Base-by-base conservation (phyloP, 257 asterid genomes). In the Nicotiana knightiana region DNA sequence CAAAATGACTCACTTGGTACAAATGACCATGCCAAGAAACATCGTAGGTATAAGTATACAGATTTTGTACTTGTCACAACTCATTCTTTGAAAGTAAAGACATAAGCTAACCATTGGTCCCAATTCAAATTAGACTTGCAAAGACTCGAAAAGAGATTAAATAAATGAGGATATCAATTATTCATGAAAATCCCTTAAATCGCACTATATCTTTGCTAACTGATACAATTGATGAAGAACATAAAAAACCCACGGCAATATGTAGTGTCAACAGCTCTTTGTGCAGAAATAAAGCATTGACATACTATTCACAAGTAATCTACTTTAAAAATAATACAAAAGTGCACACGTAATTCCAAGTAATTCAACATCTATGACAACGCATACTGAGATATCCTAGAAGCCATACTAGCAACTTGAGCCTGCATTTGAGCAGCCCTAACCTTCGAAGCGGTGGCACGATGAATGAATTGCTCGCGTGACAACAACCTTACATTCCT, bases 361-460 rank as follows among this genome's bases (percentile, higher is more conserved):
- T 57, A 57, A 57, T 17, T 57, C 63, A 57, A 57, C 26, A 57
- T 57, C 63, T 75, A 84, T 85, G 87, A 88, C 67, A 80, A 81
- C 3, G 83, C 78, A 77, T 93, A 89, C 35, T 90, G 94, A 1
- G 94, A 83, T 6, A 85, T 81, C 87, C 95, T 90, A 2, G 98
- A 86, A 84, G 98, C 97, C 97, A 93, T 95, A 79, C 85, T 89
- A 37, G 94, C 89, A 81, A 95, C 96, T 88, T 92, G 97, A 64
- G 94, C 97, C 87, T 93, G 98, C 98, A 93, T 90, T 85, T 92
- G 98, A 43, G 90, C 89, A 67, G 96, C 95, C 84, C 95, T 91
- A 16, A 92, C 94, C 82, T 95, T 95, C 0, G 97, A 91, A 65
- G 91, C 88, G 1, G 91, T 93, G 13, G 97, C 98, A 0, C 98